Evolutionary conservation across 805 yeast species (phyloP), one percentile per base, ranked within the genome.

Genomic region (Candida morakotiae): DNA sequence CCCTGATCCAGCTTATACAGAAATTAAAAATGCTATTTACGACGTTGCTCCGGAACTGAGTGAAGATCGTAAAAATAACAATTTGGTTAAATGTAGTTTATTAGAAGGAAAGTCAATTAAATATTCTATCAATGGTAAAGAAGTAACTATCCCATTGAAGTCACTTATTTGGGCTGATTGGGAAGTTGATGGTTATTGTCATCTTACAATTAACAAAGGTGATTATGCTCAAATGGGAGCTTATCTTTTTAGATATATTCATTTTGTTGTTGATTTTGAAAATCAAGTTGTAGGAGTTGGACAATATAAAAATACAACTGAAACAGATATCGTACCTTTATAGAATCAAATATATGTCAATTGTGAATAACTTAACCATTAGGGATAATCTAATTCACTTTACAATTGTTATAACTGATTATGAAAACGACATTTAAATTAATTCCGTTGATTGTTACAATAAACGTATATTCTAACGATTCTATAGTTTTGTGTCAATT

Each of bases 221-320:
- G 21, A 19, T 19, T 19, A 19, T 19, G n/a, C n/a, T n/a, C 21
- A 17, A 23, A 4, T 32, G 4, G 35, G 35, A 5, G 28, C 28
- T 4, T 10, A 9, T 7, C 4, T 28, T 4, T 35, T 35, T 18
- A 35, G 32, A 28, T 35, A 28, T 10, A 6, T 29, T 10, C 17
- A 23, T 25, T 10, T 35, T 20, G 33, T 32, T 23, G 32, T 35
- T 13, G 38, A 35, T 24, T 24, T 13, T 4, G 35, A 32, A 24
- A 32, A 23, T 4, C 14, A 32, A 6, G 11, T 5, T n/a, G 24
- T 32, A 24, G 35, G 35, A 8, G 8, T 32, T 32, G 35, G 23
- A 24, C 10, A 25, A 17, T 17, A 4, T 9, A 32, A 24, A 23
- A 32, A 32, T 18, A 32, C 35, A 7, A 32, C 35, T 22, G 34